A percentile compares a stretch with the other conserved stretches of the same genome.
Conservation (phyloP, 192 early-diverging fungal genomes). For the Rhizophagus sp. region DNA sequence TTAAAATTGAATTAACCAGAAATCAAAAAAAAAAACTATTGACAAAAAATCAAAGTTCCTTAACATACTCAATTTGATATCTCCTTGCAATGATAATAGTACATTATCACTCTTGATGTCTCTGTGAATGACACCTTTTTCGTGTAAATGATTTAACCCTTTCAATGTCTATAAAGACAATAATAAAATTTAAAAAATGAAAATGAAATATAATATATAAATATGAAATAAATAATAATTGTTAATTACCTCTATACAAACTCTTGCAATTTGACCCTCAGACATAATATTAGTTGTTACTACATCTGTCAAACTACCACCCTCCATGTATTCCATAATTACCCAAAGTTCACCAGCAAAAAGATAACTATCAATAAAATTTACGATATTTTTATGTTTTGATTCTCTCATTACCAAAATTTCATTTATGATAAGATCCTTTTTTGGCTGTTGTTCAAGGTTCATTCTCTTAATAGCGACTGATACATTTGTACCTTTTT, state of each 20-base stretch:
- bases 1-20: not conserved
- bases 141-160: constrained; percentile 75
- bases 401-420: constrained; percentile 85
- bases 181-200: constrained; percentile 13
- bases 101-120: constrained; percentile 91
- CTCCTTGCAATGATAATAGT: constrained; percentile 61
- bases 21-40: not conserved
- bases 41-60: constrained; percentile 15
- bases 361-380: constrained; percentile 80
- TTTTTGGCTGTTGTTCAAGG: constrained; percentile 92
- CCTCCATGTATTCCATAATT: constrained; percentile 93
- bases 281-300: constrained; percentile 76
- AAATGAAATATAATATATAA: not conserved
- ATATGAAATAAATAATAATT: constrained; percentile 1
- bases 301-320: constrained; percentile 82
- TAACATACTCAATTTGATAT: constrained; percentile 70
- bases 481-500: constrained; percentile 57
- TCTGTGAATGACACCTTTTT: constrained; percentile 75
- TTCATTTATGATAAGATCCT: constrained; percentile 95
- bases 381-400: constrained; percentile 82
- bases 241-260: constrained; percentile 62
- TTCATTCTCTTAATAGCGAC: constrained; percentile 99
- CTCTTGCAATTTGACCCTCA: constrained; percentile 80
- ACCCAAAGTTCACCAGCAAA: constrained; percentile 83
- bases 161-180: constrained; percentile 55